phyloP scores from a whole-genome alignment of 2,329 filamentous ascomycete genomes.

The Bipolaris bicolor region DNA sequence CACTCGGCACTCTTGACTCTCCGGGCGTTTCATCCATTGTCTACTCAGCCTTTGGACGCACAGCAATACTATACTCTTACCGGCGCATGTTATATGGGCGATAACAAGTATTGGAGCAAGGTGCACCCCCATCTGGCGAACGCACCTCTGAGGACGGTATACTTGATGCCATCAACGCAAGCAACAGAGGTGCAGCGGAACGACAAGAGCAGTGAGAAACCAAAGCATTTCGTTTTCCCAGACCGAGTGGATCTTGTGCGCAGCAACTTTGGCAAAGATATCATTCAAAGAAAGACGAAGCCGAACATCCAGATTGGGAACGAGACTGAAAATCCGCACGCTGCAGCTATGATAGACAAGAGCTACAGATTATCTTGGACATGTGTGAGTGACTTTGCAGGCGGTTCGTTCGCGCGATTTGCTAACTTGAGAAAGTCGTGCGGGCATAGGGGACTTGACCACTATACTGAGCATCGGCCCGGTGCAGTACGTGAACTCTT shows the following conservation, averaged over 20 bases:
- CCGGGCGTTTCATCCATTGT: not conserved
- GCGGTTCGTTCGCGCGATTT: too few species aligned
- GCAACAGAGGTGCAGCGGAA: not conserved
- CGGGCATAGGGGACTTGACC: not conserved
- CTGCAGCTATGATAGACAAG: not conserved
- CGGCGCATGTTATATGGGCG: not conserved
- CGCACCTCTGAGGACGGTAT: not conserved
- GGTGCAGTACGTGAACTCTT: not conserved
- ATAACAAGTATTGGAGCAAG: not conserved
- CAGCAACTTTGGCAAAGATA: not conserved
- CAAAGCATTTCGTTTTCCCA: not conserved
- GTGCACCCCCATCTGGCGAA: not conserved
- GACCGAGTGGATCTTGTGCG: not conserved
- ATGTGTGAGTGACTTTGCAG: not conserved
- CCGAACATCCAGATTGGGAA: too few species aligned
- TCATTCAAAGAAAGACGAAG: not conserved
- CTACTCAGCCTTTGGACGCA: not conserved
- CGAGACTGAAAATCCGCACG: too few species aligned
- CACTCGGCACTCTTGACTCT: not conserved
- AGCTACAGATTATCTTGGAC: not conserved
- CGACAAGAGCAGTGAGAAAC: not conserved
- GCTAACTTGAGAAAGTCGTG: not conserved
- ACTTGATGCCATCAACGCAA: not conserved
- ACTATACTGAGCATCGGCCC: not conserved
- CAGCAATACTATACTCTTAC: not conserved